Evolutionary conservation across 108 stramenopile species (phyloP), one percentile per base, ranked within the genome.

Genomic region (Seminavis robusta): DNA sequence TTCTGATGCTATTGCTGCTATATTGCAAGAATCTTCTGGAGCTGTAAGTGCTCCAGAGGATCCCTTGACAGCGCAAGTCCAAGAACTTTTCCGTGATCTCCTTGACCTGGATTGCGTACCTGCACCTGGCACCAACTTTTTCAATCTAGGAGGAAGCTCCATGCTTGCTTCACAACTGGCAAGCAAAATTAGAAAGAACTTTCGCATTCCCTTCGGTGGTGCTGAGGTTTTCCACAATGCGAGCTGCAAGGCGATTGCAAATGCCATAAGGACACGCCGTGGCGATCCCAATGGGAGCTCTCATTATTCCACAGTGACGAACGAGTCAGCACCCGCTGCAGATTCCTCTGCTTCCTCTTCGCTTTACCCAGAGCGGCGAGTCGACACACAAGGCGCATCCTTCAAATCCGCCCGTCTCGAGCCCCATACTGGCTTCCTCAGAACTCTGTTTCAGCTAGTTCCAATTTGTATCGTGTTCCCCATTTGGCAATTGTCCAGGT

Each of bases 141-240:
- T 82, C 53, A 59, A 82, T 34, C 17, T 82, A 9, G 81, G 81
- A 24, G 81, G 81, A 33, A 63, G 70, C 1, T 77, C 75, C 8
- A 58, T 82, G 62, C 32, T 82, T 26, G 81, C 73, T 21, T 76
- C 74, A 3, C 76, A 82, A 48, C 34, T 82, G 40, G 81, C 81
- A 2, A 73, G 71, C 43, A 54, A 47, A 32, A 62, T 78, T 28
- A 69, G 81, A 19, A 82, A 75, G 38, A 33, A 47, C 15, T 65
- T 61, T 55, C 28, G 49, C 5, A 48, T 76, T 28, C 25, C 54
- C 4, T 74, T 73, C 44, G 57, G 43, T n/a, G 80, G 80, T 28
- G 63, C 80, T 21, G 80, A 81, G 19, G 52, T 81, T 4, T 81
- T 81, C 47, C 75, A 69, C 1, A 57, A 77, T 55, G 47, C 68